phyloP scores from a whole-genome alignment of 176 grass and related monocot genomes.

The Cocos nucifera region DNA sequence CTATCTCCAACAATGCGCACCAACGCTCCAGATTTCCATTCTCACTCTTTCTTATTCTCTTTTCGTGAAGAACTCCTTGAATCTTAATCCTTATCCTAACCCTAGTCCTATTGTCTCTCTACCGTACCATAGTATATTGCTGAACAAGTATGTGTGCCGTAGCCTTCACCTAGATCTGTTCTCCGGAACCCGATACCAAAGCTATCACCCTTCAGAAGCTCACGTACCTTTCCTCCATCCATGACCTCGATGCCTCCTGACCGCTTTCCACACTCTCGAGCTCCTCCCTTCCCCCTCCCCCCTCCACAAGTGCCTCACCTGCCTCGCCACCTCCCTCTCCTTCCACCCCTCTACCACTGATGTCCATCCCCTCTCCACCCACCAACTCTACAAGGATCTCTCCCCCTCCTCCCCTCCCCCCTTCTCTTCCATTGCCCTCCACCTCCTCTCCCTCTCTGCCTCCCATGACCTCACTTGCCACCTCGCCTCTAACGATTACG shows the following conservation, averaged over 20 bases:
- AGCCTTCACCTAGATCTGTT: constrained; percentile 41
- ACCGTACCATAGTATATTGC: too few species aligned
- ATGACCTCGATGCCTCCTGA: constrained; percentile 46
- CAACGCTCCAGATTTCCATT: constrained; percentile 43
- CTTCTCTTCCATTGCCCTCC: too few species aligned
- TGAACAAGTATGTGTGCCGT: too few species aligned
- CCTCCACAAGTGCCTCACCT: constrained; percentile 56
- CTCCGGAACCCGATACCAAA: constrained; percentile 49
- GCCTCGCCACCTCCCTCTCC: constrained; percentile 69
- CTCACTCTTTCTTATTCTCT: not conserved
- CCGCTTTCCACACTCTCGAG: constrained; percentile 73
- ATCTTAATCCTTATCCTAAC: constrained; percentile 8
- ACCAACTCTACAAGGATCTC: constrained; percentile 85
- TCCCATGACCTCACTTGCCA: too few species aligned
- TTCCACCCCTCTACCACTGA: constrained; percentile 75
- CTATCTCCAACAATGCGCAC: constrained; percentile 74
- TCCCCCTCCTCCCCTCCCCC: constrained; percentile 47
- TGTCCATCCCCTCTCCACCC: constrained; percentile 64
- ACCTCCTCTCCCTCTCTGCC: too few species aligned
- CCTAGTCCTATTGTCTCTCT: too few species aligned
- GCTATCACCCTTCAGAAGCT: constrained; percentile 67
- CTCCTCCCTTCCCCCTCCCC: constrained; percentile 69
- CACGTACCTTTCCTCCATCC: constrained; percentile 72
- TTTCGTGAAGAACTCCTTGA: not conserved
- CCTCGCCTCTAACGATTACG: too few species aligned